Base-by-base conservation (phyloP, 805 yeast species). In the Deakozyma indianensis region DNA sequence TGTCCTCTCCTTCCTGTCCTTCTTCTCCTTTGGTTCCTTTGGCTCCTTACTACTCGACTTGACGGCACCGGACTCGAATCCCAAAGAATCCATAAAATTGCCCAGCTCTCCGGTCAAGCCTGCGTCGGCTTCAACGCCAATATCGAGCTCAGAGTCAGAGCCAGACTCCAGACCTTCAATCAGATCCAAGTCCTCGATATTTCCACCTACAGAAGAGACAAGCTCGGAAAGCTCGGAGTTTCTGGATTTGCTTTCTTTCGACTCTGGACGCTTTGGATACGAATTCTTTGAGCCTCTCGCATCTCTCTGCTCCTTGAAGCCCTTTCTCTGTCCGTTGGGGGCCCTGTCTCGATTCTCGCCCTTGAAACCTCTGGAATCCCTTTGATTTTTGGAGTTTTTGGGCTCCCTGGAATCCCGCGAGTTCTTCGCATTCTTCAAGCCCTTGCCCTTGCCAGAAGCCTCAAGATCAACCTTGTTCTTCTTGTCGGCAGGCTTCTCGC, bases 201-300 rank as follows among this genome's bases (percentile, higher is more conserved):
- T 72, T 20, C 96, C 97, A 27, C 96, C 96, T 23, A 88, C 64
- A 21, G 78, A 79, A 14, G 79, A 59, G 2, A 94, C 94, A 43
- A 84, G 60, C 1, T 49, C 54, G 5, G 59, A 62, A 43, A 84
- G 60, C 1, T 49, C 54, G 5, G 59, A 62, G 14, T 25, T 9
- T 14, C 14, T 25, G 28, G 7, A 14, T 44, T 49, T 22, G 32
- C 24, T 44, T 24, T 66, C 48, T 2, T 65, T 72, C n/a, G 48
- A 57, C 18, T 48, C 50, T 9, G 42, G 18, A 14, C 18, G 23
- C 28, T 25, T 25, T n/a, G n/a, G 42, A 40, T 43, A 48, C 53
- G 23, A 53, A 40, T 25, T 48, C 51, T 3, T 47, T 23, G 40
- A 46, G 23, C 16, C 45, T 23, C 14, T 27, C 44, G 18, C 29